A percentile compares a stretch with the other conserved stretches of the same genome.
Evolutionary conservation across 768 basidiomycete genomes (phyloP).

Genomic region (Rhizopogon rudus): DNA sequence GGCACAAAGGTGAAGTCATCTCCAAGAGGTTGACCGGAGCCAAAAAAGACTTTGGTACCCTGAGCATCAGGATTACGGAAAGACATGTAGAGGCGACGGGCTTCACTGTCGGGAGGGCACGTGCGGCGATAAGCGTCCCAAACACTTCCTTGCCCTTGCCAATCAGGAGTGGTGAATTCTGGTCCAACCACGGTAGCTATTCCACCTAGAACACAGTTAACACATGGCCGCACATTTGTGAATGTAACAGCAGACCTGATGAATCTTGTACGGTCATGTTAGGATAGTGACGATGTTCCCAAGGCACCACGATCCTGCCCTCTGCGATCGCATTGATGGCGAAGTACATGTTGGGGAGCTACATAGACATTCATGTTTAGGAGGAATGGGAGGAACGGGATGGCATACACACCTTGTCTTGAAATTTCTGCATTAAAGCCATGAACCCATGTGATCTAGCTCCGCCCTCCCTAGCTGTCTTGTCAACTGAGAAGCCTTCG

Average conservation of each 20-base stretch:
- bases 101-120: slow-evolving; percentile 72
- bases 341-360: slow-evolving; percentile 94
- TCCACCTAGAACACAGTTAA: slow-evolving; percentile 31
- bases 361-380: background rate
- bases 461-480: slow-evolving; percentile 59
- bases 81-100: slow-evolving; percentile 80
- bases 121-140: slow-evolving; percentile 97
- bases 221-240: background rate
- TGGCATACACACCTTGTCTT: slow-evolving; percentile 43
- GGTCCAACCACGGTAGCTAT: slow-evolving; percentile 53
- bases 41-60: slow-evolving; percentile 21
- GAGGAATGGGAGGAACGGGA: background rate
- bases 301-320: slow-evolving; percentile 88
- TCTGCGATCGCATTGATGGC: slow-evolving; percentile 93
- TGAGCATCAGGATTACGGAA: slow-evolving; percentile 45
- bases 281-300: slow-evolving; percentile 75
- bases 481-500: slow-evolving; percentile 51
- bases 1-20: slow-evolving; percentile 62
- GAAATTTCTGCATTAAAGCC: slow-evolving; percentile 69
- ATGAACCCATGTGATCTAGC: slow-evolving; percentile 77
- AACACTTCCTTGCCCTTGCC: slow-evolving; percentile 77
- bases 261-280: slow-evolving; percentile 54
- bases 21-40: slow-evolving; percentile 26
- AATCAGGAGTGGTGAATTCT: slow-evolving; percentile 71
- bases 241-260: slow-evolving; percentile 20